Percentiles rank a stretch among this genome's conserved stretches.
These are phyloP conservation scores for Botrytis tulipae DNA, from an alignment of 2,329 filamentous ascomycete genomes.

Conservation along the genomic window DNA sequence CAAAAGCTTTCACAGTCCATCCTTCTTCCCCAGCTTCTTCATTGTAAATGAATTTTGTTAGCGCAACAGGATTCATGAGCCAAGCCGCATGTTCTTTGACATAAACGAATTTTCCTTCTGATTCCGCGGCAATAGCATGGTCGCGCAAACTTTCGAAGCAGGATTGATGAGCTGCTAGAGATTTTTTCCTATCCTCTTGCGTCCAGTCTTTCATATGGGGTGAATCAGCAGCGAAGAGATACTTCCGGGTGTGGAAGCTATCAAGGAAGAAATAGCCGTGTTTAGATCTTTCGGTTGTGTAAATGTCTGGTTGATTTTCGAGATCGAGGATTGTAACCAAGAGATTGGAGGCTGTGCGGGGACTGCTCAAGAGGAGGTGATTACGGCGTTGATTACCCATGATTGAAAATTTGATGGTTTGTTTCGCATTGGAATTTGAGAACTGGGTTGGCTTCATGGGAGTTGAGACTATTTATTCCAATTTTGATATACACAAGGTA, in stretches of 20 bases:
- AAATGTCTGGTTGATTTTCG: background rate
- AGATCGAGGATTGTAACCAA: background rate
- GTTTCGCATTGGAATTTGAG: background rate
- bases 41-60: background rate
- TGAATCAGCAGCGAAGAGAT: background rate
- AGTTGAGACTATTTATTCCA: background rate
- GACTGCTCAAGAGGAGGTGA: background rate
- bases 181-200: background rate
- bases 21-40: background rate
- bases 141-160: background rate
- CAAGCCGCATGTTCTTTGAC: background rate
- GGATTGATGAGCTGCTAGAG: background rate
- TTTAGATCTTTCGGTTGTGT: background rate
- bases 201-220: background rate
- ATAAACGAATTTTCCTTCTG: background rate
- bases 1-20: background rate
- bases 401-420: background rate
- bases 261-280: background rate
- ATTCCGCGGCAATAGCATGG: background rate
- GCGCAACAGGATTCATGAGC: background rate
- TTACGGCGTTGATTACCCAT: background rate
- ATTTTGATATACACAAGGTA: background rate
- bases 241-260: background rate
- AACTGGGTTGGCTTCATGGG: background rate
- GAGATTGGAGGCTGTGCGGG: background rate